Conservation (phyloP, 257 asterid species). For the Solanum rostratum region DNA sequence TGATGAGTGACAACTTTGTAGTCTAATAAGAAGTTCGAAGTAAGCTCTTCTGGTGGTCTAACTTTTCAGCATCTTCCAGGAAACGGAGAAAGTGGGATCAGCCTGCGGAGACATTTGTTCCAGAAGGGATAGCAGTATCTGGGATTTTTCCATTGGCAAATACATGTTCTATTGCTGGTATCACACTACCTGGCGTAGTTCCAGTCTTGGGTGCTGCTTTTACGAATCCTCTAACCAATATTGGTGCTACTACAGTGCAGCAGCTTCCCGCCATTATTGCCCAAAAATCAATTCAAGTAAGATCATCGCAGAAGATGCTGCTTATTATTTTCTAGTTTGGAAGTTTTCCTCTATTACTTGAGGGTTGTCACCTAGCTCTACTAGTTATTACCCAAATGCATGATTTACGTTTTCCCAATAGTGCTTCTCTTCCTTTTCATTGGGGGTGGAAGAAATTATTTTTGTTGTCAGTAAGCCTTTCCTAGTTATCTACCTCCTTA, state of each 20-base stretch:
- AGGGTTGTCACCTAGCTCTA: not conserved
- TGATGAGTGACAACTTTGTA: not conserved
- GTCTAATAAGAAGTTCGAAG: not conserved
- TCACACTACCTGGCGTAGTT: conserved; percentile 31
- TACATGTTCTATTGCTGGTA: conserved; percentile 38
- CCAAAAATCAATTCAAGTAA: conserved; percentile 65
- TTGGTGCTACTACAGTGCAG: conserved; percentile 27
- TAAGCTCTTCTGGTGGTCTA: not conserved
- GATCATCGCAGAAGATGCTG: conserved; percentile 1
- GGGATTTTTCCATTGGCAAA: conserved; percentile 44
- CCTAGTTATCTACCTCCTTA: not conserved
- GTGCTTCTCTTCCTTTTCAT: not conserved
- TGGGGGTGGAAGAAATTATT: not conserved
- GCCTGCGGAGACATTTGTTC: conserved; percentile 66
- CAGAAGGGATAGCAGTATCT: conserved; percentile 44
- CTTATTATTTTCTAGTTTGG: not conserved
- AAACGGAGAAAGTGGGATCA: conserved; percentile 97
- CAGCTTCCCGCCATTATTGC: conserved; percentile 67
- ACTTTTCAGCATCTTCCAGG: conserved; percentile 21
- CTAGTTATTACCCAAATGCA: not conserved
- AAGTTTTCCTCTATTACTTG: not conserved
- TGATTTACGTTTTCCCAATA: not conserved
- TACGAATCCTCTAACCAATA: conserved; percentile 32
- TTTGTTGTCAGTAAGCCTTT: not conserved
- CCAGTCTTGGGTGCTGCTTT: conserved; percentile 33